phyloP scores from a whole-genome alignment of 2,329 filamentous ascomycete species.

The Exophiala sideris region DNA sequence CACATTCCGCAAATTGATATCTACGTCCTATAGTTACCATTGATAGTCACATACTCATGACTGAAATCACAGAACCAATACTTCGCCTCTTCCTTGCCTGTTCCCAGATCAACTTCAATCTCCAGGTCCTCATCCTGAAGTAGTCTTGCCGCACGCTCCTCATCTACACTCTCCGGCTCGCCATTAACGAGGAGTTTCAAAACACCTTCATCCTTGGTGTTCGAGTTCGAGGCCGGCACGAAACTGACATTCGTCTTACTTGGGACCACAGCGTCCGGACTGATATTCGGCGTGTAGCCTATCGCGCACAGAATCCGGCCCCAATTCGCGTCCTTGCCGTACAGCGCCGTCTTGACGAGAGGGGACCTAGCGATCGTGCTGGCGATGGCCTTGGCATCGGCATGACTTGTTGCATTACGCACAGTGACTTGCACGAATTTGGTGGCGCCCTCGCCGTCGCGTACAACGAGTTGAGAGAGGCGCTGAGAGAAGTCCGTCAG shows the following conservation, averaged over 20 bases:
- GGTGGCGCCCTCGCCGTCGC: constrained; percentile 94
- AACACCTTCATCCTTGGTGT: constrained; percentile 34
- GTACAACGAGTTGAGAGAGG: constrained; percentile 87
- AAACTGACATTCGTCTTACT: constrained; percentile 60
- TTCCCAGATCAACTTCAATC: constrained; percentile 57
- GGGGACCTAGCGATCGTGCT: constrained; percentile 86
- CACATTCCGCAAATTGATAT: neutral
- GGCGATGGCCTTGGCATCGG: constrained; percentile 73
- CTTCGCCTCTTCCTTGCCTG: constrained; percentile 51
- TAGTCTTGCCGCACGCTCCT: constrained; percentile 57
- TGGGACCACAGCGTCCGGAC: constrained; percentile 47
- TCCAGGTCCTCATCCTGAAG: constrained; percentile 61
- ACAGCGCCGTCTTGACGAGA: constrained; percentile 94
- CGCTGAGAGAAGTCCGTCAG: constrained; percentile 76
- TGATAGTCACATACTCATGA: constrained; percentile 68
- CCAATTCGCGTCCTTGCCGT: constrained; percentile 98
- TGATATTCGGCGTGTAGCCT: constrained; percentile 57
- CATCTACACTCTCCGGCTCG: constrained; percentile 61
- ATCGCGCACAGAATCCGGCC: constrained; percentile 93
- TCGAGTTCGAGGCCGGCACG: constrained; percentile 56
- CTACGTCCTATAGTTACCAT: constrained; percentile 63
- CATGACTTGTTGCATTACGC: constrained; percentile 65
- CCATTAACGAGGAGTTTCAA: constrained; percentile 59
- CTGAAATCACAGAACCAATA: constrained; percentile 68
- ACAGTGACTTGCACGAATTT: constrained; percentile 96